A percentile compares a stretch with the other conserved stretches of the same genome.
Conservation (phyloP, 192 early-diverging fungal genomes). For the Coemansia sp. region DNA sequence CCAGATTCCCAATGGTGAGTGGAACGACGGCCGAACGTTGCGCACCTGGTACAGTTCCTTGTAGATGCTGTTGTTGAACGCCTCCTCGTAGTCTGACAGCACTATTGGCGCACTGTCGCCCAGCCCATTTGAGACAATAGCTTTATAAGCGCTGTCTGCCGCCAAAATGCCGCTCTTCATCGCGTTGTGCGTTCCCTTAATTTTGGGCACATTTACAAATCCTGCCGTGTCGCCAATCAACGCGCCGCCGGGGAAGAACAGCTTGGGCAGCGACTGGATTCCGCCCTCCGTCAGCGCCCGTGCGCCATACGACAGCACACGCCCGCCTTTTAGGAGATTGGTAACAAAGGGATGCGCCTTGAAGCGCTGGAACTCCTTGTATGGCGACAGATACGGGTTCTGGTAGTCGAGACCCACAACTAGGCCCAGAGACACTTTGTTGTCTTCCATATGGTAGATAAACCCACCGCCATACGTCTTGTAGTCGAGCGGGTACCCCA, state of each 20-base stretch:
- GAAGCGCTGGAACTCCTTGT: constrained; percentile 96
- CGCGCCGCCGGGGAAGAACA: constrained; percentile 92
- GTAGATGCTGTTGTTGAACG: constrained; percentile 86
- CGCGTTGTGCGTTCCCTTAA: constrained; percentile 99
- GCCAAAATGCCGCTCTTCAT: constrained; percentile 98
- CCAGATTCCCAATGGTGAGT: constrained; percentile 77
- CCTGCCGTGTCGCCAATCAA: constrained; percentile 95
- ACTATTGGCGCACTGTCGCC: constrained; percentile 63
- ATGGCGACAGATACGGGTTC: constrained; percentile 94
- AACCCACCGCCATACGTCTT: constrained; percentile 93
- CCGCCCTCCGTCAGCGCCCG: constrained; percentile 98
- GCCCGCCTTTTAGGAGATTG: constrained; percentile 84
- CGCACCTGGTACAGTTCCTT: constrained; percentile 89
- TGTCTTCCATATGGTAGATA: constrained; percentile 93
- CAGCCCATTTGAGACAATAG: constrained; percentile 46
- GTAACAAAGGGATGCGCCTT: constrained; percentile 90
- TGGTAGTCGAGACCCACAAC: constrained; percentile 93
- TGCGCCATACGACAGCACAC: constrained; percentile 89
- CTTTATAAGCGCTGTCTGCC: constrained; percentile 84
- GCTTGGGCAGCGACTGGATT: constrained; percentile 90
- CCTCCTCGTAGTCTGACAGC: constrained; percentile 75
- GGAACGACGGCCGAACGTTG: constrained; percentile 93
- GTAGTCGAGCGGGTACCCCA: constrained; percentile 91
- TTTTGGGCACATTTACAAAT: constrained; percentile 96
- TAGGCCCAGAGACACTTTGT: constrained; percentile 81